A percentile compares a stretch with the other conserved stretches of the same genome.
phyloP scores from a whole-genome alignment of 2,329 filamentous ascomycete species.

The Emmonsiellopsis sp. region DNA sequence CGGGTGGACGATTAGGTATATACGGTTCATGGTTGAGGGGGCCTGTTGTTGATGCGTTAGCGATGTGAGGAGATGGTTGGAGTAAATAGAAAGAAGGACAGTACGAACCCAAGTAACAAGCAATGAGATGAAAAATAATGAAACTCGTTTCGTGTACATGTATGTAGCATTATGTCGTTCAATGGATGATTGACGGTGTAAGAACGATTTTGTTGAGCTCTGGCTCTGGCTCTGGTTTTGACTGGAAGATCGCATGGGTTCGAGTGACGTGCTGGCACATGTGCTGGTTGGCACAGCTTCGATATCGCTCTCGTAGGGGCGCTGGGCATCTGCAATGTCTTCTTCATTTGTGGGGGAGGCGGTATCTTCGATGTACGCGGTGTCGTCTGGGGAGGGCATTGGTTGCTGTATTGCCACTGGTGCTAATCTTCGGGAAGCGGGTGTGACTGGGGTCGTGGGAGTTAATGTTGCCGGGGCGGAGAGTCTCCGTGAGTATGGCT shows the following conservation, averaged over 20 bases:
- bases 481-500: no score
- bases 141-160: conserved; percentile 30
- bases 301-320: background rate
- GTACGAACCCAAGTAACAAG: conserved; percentile 31
- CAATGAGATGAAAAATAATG: conserved; percentile 32
- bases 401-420: no score
- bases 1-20: conserved; percentile 57
- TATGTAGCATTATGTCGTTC: conserved; percentile 29
- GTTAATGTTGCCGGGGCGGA: no score
- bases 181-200: conserved; percentile 11
- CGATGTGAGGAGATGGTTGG: background rate
- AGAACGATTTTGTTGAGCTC: background rate
- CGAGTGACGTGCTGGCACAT: conserved; percentile 4
- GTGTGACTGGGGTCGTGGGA: no score
- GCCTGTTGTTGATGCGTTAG: conserved; percentile 27
- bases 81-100: background rate
- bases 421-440: no score
- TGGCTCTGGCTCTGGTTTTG: background rate
- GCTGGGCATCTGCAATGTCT: no score
- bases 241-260: background rate
- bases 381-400: no score
- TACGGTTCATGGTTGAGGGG: conserved; percentile 65
- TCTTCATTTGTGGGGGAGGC: no score
- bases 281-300: background rate
- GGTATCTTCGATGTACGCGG: no score